Percentiles rank a stretch among this genome's conserved stretches.
These are phyloP conservation scores for Tulasnella sp. DNA, from an alignment of 768 basidiomycete genomes.

Conservation along the genomic window DNA sequence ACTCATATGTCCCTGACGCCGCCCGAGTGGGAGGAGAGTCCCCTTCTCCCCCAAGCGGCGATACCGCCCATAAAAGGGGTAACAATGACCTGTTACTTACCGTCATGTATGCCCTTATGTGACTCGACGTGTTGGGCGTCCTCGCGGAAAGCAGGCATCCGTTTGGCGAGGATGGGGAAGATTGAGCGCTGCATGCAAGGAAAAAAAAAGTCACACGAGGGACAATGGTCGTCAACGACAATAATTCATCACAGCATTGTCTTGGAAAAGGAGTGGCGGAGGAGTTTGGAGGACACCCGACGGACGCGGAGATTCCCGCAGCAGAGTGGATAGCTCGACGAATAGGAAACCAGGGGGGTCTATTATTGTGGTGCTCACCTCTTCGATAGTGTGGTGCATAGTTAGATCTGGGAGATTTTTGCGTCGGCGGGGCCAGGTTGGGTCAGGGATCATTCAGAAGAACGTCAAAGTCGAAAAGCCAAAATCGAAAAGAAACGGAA, in stretches of 20 bases:
- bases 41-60: background rate
- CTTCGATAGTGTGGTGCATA: constrained; percentile 21
- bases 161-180: constrained; percentile 17
- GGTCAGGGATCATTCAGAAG: too few species aligned
- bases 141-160: constrained; percentile 9
- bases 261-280: background rate
- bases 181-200: background rate
- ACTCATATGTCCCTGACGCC: too few species aligned
- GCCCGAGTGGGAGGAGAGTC: too few species aligned
- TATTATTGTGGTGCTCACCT: background rate
- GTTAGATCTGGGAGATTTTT: constrained; percentile 6
- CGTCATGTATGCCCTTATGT: constrained; percentile 18
- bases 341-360: too few species aligned
- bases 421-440: too few species aligned
- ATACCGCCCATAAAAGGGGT: background rate
- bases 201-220: background rate
- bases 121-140: constrained; percentile 14
- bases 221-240: background rate
- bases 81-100: background rate
- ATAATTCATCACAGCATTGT: too few species aligned
- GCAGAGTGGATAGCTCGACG: too few species aligned
- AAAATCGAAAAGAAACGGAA: background rate
- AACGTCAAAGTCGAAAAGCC: background rate
- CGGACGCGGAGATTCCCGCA: too few species aligned
- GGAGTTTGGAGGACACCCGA: background rate